Evolutionary conservation across 345 rosid genomes (phyloP).

Genomic region (Zanthoxylum bungeanum): DNA sequence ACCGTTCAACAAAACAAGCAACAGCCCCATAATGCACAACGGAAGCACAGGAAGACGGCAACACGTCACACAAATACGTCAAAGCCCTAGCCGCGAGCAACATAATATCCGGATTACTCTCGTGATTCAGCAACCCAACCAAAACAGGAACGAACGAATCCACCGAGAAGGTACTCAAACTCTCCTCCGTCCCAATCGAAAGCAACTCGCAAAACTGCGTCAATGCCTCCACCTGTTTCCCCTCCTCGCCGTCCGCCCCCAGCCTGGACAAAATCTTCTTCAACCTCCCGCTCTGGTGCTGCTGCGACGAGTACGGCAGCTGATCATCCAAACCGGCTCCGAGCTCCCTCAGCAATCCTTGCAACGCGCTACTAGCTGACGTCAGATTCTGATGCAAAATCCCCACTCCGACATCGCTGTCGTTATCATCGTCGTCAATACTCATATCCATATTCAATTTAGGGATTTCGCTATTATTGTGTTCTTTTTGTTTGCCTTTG

Average conservation of each 20-base stretch:
- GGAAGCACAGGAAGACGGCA: conserved; percentile 97
- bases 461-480: conserved; percentile 26
- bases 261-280: conserved; percentile 92
- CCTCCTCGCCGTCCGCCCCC: conserved; percentile 96
- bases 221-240: conserved; percentile 95
- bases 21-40: conserved; percentile 98
- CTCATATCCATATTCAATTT: conserved; percentile 58
- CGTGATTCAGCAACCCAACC: conserved; percentile 91
- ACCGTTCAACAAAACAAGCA: conserved; percentile 82
- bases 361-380: conserved; percentile 94
- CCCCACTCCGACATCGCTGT: conserved; percentile 80
- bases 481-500: no score
- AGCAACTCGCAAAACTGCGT: conserved; percentile 97
- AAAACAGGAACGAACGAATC: conserved; percentile 94
- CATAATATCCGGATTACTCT: conserved; percentile 97
- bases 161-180: conserved; percentile 89
- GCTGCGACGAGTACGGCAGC: conserved; percentile 88
- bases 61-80: conserved; percentile 91
- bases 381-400: conserved; percentile 82
- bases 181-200: conserved; percentile 96
- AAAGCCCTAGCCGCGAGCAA: conserved; percentile 98
- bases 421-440: conserved; percentile 79
- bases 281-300: conserved; percentile 69
- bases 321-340: conserved; percentile 96
- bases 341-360: conserved; percentile 87